Base-by-base conservation (phyloP, 2,329 filamentous ascomycete genomes). In the Alternaria sp. region DNA sequence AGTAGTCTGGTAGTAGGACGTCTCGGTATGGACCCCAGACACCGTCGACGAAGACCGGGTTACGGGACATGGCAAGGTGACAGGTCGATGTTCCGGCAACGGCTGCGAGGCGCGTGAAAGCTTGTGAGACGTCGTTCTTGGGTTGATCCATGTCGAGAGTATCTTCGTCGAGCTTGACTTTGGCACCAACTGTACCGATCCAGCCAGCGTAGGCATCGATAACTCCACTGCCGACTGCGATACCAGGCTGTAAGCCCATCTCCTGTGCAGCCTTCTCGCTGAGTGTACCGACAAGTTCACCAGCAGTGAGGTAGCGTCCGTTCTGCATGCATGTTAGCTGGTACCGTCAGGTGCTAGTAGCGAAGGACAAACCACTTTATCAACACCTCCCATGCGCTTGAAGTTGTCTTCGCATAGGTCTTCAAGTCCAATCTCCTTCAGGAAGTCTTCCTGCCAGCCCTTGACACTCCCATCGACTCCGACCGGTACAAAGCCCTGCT, bases 201-300 rank as follows among this genome's bases (percentile, higher is more conserved):
- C 95, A 99, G 66, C 95, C 95, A 61, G 95, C 95, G 74, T 99
- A 99, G 18, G 95, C 95, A 78, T 99, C 95, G 74, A 99, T 99
- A 66, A 99, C 95, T 79, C 94, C 94, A 74, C 93, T 97, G 55
- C 95, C 95, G 57, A 99, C 91, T 18, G 95, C 93, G 69, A 97
- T 95, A 40, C 94, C 94, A 20, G 90, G 85, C 5, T 90, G 90
- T 3, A 99, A 86, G 8, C 95, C 94, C 62, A 99, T 88, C 66
- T 97, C 91, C 49, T 85, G 81, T 16, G 91, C 92, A 6, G 95
- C 94, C 73, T 91, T 91, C 65, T 94, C 90, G 73, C 91, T 95
- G 18, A 99, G 84, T 0, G 87, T 89, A 53, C 94, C 95, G 30
- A 97, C 93, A 6, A 94, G 86, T 79, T 99, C 94, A 65, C 95